A percentile compares a stretch with the other conserved stretches of the same genome.
phyloP scores from a whole-genome alignment of 2,329 filamentous ascomycete species.

The Hymenoscyphus repandus region DNA sequence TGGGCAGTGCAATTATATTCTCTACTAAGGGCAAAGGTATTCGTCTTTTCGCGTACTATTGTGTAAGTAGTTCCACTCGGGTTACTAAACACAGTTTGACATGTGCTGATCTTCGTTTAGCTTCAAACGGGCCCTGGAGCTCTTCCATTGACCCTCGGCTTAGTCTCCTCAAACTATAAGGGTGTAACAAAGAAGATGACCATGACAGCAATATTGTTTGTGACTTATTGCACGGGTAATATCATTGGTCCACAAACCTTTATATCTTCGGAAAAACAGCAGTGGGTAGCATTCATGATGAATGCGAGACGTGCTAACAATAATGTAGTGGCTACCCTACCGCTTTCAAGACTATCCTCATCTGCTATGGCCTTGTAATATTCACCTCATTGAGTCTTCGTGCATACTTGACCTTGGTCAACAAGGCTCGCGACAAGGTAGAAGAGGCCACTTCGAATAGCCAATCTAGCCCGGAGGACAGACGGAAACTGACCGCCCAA shows the following conservation, averaged over 20 bases:
- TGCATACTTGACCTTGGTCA: slow-evolving; percentile 21
- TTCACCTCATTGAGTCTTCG: slow-evolving; percentile 19
- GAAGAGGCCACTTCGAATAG: slow-evolving; percentile 32
- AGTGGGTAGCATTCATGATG: slow-evolving; percentile 2
- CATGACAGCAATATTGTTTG: slow-evolving; percentile 22
- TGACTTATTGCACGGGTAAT: slow-evolving; percentile 27
- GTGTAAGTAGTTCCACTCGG: slow-evolving; percentile 5
- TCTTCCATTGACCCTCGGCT: slow-evolving; percentile 29
- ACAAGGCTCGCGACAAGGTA: slow-evolving; percentile 36
- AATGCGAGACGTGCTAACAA: background rate
- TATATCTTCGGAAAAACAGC: slow-evolving; percentile 10
- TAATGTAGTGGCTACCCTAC: slow-evolving; percentile 18
- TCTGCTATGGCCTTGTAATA: slow-evolving; percentile 21
- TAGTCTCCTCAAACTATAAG: slow-evolving; percentile 28
- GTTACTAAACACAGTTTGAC: background rate
- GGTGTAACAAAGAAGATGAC: slow-evolving; percentile 32
- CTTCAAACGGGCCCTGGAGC: slow-evolving; percentile 27
- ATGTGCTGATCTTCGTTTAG: slow-evolving; percentile 29
- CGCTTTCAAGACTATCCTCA: slow-evolving; percentile 25
- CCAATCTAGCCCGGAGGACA: slow-evolving; percentile 31
- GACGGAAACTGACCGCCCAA: slow-evolving; percentile 36
- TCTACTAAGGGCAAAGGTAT: slow-evolving; percentile 15
- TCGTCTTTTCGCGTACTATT: slow-evolving; percentile 29
- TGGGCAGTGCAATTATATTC: slow-evolving; percentile 28
- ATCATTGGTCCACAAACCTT: slow-evolving; percentile 24